Conservation (phyloP, 345 rosid genomes). For the Salix exigua region DNA sequence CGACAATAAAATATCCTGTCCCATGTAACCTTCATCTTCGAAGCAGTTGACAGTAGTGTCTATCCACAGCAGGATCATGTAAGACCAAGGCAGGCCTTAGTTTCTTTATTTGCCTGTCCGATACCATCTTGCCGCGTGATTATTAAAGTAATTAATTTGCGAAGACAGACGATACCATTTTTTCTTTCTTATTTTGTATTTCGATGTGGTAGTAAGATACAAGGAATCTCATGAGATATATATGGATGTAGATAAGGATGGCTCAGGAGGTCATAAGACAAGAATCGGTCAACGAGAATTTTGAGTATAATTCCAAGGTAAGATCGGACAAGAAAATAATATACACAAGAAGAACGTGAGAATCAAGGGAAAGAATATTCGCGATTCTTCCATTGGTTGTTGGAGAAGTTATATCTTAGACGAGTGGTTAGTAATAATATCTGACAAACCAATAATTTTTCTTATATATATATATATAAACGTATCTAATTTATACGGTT, state of each 20-base stretch:
- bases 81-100: neutral
- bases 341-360: neutral
- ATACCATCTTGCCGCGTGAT: neutral
- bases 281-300: neutral
- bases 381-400: neutral
- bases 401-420: too few species aligned
- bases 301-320: neutral
- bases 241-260: neutral
- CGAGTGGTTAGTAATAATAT: too few species aligned
- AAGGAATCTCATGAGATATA: neutral
- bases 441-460: too few species aligned
- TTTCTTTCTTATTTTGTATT: neutral
- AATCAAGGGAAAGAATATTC: neutral
- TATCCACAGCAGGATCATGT: neutral
- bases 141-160: neutral
- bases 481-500: too few species aligned
- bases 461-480: neutral
- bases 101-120: neutral
- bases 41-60: constrained; percentile 4
- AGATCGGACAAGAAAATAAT: neutral
- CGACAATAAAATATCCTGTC: neutral
- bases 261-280: neutral
- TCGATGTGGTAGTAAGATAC: neutral
- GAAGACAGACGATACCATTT: neutral
- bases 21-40: neutral